Conservation (phyloP, 495 filamentous ascomycete genomes). For the Aspergillus sclerotiicarbonarius region DNA sequence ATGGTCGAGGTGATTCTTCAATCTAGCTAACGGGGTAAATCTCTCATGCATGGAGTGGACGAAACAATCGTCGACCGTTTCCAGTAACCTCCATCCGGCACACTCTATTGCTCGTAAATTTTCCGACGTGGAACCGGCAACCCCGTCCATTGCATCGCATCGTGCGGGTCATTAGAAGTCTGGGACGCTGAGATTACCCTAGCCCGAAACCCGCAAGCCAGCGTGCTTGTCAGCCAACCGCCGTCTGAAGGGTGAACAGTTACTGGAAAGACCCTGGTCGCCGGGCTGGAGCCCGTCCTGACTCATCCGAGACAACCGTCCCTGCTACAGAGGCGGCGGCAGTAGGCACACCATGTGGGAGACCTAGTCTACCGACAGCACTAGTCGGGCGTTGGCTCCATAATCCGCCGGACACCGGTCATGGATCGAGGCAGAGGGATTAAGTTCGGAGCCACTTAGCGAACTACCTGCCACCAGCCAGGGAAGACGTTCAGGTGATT, state of each 20-base stretch:
- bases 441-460: conserved; percentile 19
- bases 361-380: conserved; percentile 21
- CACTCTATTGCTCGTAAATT: conserved; percentile 17
- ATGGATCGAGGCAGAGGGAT: conserved; percentile 20
- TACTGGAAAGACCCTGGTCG: conserved; percentile 17
- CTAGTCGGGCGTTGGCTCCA: conserved; percentile 28
- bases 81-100: not conserved
- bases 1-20: conserved; percentile 8
- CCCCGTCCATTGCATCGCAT: conserved; percentile 19
- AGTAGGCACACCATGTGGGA: conserved; percentile 25
- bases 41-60: not conserved
- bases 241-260: conserved; percentile 18
- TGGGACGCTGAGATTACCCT: conserved; percentile 17
- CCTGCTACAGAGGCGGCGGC: conserved; percentile 13
- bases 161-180: conserved; percentile 23
- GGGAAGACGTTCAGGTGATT: conserved; percentile 11
- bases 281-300: conserved; percentile 17
- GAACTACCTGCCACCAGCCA: conserved; percentile 21
- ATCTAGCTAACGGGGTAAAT: not conserved
- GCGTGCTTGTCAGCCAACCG: conserved; percentile 20
- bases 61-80: conserved; percentile 2
- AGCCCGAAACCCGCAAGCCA: conserved; percentile 18
- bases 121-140: conserved; percentile 22
- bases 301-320: conserved; percentile 15
- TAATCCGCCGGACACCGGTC: conserved; percentile 26